These are phyloP conservation scores for Boeremia lycopersici DNA, from an alignment of 2,329 filamentous ascomycete species.

Conservation along the genomic window DNA sequence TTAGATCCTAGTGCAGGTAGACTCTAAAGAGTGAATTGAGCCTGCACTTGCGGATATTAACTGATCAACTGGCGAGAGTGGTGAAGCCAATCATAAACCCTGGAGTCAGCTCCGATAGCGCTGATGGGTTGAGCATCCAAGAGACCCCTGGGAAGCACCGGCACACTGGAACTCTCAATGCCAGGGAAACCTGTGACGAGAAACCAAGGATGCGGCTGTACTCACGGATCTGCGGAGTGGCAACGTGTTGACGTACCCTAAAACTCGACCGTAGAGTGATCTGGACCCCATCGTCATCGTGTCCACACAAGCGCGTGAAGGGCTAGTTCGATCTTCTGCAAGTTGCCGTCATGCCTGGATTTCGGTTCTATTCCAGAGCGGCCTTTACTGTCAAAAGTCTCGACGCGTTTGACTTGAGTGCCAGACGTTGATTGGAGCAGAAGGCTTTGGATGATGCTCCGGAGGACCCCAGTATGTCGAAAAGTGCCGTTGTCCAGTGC, in stretches of 20 bases:
- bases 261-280: neutral
- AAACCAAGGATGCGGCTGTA: conserved; percentile 1
- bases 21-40: neutral
- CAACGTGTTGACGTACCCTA: neutral
- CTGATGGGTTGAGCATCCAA: neutral
- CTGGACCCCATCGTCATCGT: conserved; percentile 5
- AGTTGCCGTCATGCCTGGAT: neutral
- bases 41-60: neutral
- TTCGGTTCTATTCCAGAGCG: neutral
- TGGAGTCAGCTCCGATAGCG: neutral
- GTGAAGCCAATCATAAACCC: neutral
- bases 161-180: neutral
- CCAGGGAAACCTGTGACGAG: neutral
- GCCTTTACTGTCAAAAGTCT: neutral
- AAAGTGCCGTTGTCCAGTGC: neutral
- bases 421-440: neutral
- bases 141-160: conserved; percentile 3
- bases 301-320: neutral
- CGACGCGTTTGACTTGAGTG: neutral
- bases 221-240: neutral
- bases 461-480: neutral
- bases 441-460: neutral
- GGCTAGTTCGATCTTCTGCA: neutral
- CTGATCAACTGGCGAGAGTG: neutral
- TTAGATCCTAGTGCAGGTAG: conserved; percentile 11